A percentile compares a stretch with the other conserved stretches of the same genome.
These are phyloP conservation scores for Nakaseomyces glabratus DNA, from an alignment of 1,139 yeast genomes.

Conservation along the genomic window DNA sequence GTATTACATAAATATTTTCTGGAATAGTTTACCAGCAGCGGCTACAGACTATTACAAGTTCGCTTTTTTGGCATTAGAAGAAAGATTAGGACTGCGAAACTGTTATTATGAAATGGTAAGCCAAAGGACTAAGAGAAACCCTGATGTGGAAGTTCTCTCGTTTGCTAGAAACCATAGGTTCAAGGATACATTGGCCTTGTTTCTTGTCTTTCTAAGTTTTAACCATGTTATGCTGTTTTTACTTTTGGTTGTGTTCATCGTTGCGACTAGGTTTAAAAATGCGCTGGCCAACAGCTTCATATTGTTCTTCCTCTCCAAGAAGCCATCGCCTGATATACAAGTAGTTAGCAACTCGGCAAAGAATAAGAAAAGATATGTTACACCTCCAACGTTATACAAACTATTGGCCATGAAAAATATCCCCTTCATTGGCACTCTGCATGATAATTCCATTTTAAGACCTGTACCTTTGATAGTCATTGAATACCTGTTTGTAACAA, in stretches of 20 bases:
- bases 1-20: too few species aligned
- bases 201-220: constrained; percentile 26
- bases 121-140: constrained; percentile 1
- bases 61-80: too few species aligned
- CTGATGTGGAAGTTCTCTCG: constrained; percentile 4
- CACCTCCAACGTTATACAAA: not conserved
- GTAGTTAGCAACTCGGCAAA: constrained; percentile 4
- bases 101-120: constrained; percentile 1
- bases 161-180: constrained; percentile 24
- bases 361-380: constrained; percentile 1
- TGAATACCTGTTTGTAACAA: constrained; percentile 18
- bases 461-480: constrained; percentile 12
- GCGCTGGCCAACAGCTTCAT: constrained; percentile 24
- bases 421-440: not conserved
- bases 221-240: constrained; percentile 24
- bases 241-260: constrained; percentile 20
- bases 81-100: too few species aligned
- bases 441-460: constrained; percentile 1
- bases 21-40: too few species aligned
- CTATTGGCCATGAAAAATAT: constrained; percentile 1
- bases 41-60: too few species aligned
- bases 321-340: constrained; percentile 18
- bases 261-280: constrained; percentile 23
- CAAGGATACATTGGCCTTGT: constrained; percentile 28
- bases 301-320: constrained; percentile 22